phyloP scores from a whole-genome alignment of 1,284 basidiomycete genomes.

The Ganoderma lucidum region DNA sequence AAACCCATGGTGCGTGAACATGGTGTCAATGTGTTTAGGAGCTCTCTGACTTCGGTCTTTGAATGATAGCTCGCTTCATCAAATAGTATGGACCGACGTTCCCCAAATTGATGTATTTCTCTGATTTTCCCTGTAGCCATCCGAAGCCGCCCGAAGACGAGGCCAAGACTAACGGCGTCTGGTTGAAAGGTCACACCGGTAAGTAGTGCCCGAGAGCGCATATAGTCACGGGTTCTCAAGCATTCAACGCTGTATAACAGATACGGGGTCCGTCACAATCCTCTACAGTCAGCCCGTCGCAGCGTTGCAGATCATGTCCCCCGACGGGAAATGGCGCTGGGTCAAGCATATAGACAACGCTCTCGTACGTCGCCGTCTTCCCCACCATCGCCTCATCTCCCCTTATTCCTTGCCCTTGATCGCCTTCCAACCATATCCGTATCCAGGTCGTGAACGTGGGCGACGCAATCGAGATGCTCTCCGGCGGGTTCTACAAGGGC shows the following conservation, averaged over 20 bases:
- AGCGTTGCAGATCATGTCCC: slow-evolving; percentile 63
- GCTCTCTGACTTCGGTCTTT: no score
- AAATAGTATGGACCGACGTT: slow-evolving; percentile 41
- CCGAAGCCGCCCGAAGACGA: slow-evolving; percentile 56
- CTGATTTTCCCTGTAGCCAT: slow-evolving; percentile 32
- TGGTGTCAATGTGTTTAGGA: no score
- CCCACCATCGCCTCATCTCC: no score
- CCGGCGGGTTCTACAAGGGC: slow-evolving; percentile 55
- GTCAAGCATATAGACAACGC: slow-evolving; percentile 66
- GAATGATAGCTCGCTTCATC: slow-evolving; percentile 43
- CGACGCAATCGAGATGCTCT: slow-evolving; percentile 64
- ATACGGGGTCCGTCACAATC: slow-evolving; percentile 61
- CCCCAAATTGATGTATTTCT: not conserved
- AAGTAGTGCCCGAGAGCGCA: slow-evolving; percentile 15
- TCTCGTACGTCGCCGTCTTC: slow-evolving; percentile 52
- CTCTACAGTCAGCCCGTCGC: slow-evolving; percentile 68
- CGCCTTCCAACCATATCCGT: not conserved
- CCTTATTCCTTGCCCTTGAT: slow-evolving; percentile 39
- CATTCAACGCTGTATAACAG: slow-evolving; percentile 39
- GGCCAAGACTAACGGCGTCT: slow-evolving; percentile 58
- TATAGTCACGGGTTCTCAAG: not conserved
- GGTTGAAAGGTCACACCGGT: slow-evolving; percentile 71
- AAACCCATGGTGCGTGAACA: slow-evolving; percentile 41
- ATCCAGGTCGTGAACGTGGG: slow-evolving; percentile 61
- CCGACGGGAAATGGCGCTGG: slow-evolving; percentile 65